Percentiles rank a stretch among this genome's conserved stretches.
Evolutionary conservation across 2,329 filamentous ascomycete species (phyloP).

Genomic region (Aureobasidium sp.): DNA sequence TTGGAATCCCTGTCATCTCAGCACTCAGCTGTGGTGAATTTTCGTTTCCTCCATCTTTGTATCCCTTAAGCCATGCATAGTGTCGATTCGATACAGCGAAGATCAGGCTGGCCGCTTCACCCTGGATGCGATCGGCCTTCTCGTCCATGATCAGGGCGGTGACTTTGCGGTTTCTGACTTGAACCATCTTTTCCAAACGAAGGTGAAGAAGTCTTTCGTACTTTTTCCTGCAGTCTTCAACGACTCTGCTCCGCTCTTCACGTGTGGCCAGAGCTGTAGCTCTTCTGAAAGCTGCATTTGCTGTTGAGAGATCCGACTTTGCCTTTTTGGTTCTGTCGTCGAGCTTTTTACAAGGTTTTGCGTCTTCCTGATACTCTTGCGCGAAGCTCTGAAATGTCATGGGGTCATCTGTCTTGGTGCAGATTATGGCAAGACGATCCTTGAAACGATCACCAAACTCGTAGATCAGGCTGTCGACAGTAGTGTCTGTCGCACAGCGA

Average conservation of each 20-base stretch:
- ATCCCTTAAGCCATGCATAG: constrained; percentile 21
- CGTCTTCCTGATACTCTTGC: too few species aligned
- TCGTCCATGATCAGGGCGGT: not conserved
- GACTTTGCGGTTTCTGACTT: constrained; percentile 18
- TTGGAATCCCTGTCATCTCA: constrained; percentile 21
- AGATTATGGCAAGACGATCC: constrained; percentile 20
- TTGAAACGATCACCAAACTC: constrained; percentile 21
- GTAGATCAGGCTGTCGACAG: constrained; percentile 17
- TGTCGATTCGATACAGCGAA: constrained; percentile 24
- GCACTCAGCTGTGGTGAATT: not conserved
- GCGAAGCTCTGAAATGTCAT: not conserved
- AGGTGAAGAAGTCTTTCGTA: too few species aligned
- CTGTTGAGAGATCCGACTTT: not conserved
- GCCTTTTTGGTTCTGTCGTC: too few species aligned
- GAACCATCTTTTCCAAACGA: constrained; percentile 14
- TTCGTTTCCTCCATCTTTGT: not conserved
- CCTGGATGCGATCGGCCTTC: constrained; percentile 16
- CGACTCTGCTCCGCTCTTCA: too few species aligned
- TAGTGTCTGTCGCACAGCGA: constrained; percentile 20
- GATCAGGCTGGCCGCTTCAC: constrained; percentile 14
- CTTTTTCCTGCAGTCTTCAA: too few species aligned
- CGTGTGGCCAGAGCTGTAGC: too few species aligned
- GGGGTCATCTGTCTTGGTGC: constrained; percentile 21
- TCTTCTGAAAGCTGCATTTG: not conserved
- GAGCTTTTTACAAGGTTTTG: too few species aligned